Percentiles rank a stretch among this genome's conserved stretches.
Evolutionary conservation across 2,329 filamentous ascomycete species (phyloP).

Genomic region (Epichloe gansuensis): DNA sequence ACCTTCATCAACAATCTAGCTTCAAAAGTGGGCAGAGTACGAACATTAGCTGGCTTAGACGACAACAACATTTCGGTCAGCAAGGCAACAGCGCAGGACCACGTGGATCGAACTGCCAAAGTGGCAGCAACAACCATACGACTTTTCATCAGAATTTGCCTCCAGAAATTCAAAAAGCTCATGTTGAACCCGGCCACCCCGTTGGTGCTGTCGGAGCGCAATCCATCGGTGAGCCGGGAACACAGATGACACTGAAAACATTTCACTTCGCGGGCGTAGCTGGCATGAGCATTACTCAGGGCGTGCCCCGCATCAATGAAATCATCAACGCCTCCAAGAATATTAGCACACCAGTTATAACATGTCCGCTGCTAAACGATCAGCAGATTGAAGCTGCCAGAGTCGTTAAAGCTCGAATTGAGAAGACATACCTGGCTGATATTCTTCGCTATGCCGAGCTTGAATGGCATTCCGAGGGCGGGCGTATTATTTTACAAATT

Average conservation of each 20-base stretch:
- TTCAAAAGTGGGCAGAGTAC: conserved; percentile 44
- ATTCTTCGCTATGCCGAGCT: conserved; percentile 73
- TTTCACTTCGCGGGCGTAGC: conserved; percentile 99
- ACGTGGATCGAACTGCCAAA: conserved; percentile 66
- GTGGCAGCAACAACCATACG: conserved; percentile 63
- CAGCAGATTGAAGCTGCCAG: conserved; percentile 67
- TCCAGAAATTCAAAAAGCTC: conserved; percentile 83
- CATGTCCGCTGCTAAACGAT: conserved; percentile 69
- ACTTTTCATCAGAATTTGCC: conserved; percentile 67
- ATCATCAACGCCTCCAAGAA: conserved; percentile 96
- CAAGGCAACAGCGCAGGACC: conserved; percentile 20
- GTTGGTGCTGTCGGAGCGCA: conserved; percentile 94
- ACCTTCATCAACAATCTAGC: conserved; percentile 56
- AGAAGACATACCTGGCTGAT: conserved; percentile 86
- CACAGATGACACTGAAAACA: conserved; percentile 98
- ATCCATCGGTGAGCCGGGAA: conserved; percentile 95
- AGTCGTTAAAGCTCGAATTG: conserved; percentile 84
- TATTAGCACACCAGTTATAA: conserved; percentile 91
- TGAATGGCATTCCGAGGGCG: conserved; percentile 66
- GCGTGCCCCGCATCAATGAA: conserved; percentile 99
- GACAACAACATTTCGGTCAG: conserved; percentile 10
- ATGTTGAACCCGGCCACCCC: conserved; percentile 87
- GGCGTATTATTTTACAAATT: conserved; percentile 69
- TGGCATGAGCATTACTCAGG: conserved; percentile 97
- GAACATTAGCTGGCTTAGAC: conserved; percentile 38